Evolutionary conservation across 768 basidiomycete species (phyloP).

Genomic region (Chalciporus chontae): DNA sequence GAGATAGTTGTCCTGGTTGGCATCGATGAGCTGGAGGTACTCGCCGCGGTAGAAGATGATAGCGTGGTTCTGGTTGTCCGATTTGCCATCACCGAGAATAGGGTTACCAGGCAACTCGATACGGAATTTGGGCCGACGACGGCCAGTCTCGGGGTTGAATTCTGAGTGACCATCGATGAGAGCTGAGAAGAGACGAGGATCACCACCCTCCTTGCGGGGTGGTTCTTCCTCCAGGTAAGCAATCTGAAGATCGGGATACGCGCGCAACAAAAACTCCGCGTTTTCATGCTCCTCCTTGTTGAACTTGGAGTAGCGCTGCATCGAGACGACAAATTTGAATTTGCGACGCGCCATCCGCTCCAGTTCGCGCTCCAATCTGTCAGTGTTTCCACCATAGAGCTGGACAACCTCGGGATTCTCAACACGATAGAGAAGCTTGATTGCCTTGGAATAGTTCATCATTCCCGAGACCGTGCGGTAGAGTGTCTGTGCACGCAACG

Average conservation of each 20-base stretch:
- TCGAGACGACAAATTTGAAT: constrained; percentile 99
- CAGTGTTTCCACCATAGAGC: constrained; percentile 95
- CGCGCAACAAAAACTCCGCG: constrained; percentile 94
- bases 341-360: constrained; percentile 97
- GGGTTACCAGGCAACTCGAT: constrained; percentile 99
- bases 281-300: constrained; percentile 99
- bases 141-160: constrained; percentile 84
- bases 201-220: constrained; percentile 89
- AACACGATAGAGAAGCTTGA: constrained; percentile 98
- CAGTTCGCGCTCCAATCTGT: constrained; percentile 91
- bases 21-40: constrained; percentile 98
- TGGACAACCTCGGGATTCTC: constrained; percentile 99
- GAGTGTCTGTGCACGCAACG: constrained; percentile 95
- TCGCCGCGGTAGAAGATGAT: constrained; percentile 99
- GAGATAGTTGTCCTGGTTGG: constrained; percentile 99
- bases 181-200: constrained; percentile 91
- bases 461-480: constrained; percentile 99
- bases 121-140: constrained; percentile 93
- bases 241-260: constrained; percentile 98
- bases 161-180: constrained; percentile 98
- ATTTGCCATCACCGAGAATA: constrained; percentile 98
- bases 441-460: constrained; percentile 99
- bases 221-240: constrained; percentile 98
- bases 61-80: constrained; percentile 99
- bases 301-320: constrained; percentile 99